These are phyloP conservation scores for Letharia columbiana DNA, from an alignment of 495 filamentous ascomycete genomes.

Conservation along the genomic window DNA sequence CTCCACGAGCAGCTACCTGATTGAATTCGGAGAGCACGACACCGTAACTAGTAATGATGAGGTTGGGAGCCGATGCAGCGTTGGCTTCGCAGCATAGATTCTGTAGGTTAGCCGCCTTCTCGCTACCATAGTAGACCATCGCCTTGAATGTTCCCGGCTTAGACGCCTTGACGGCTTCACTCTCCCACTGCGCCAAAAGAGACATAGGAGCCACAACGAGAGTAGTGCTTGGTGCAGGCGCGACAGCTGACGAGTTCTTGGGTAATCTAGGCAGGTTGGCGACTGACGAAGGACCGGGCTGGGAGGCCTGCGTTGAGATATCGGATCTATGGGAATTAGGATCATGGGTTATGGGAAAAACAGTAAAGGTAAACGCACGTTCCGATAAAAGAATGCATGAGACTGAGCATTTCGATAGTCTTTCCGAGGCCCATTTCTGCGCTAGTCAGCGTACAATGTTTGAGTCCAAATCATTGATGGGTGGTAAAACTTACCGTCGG, in stretches of 20 bases:
- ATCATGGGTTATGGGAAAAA: too few species aligned
- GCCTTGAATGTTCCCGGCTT: constrained; percentile 70
- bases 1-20: constrained; percentile 48
- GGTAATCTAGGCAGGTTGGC: constrained; percentile 51
- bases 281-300: constrained; percentile 35
- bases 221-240: constrained; percentile 77
- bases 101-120: constrained; percentile 68
- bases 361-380: too few species aligned
- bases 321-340: constrained; percentile 62
- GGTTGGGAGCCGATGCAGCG: constrained; percentile 64
- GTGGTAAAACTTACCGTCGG: constrained; percentile 65
- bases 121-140: constrained; percentile 82
- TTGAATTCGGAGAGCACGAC: constrained; percentile 84
- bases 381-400: constrained; percentile 45
- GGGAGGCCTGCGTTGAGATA: constrained; percentile 28
- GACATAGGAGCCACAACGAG: constrained; percentile 94
- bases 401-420: constrained; percentile 93
- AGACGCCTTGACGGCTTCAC: constrained; percentile 84
- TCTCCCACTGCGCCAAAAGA: constrained; percentile 89
- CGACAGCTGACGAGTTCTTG: constrained; percentile 42
- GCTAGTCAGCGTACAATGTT: constrained; percentile 14
- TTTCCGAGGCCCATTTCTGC: constrained; percentile 67
- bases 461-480: not conserved
- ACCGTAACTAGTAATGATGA: constrained; percentile 96
- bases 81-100: constrained; percentile 69